These are phyloP conservation scores for Quercus tomentella DNA, from an alignment of 331 rosid species.

Conservation along the genomic window DNA sequence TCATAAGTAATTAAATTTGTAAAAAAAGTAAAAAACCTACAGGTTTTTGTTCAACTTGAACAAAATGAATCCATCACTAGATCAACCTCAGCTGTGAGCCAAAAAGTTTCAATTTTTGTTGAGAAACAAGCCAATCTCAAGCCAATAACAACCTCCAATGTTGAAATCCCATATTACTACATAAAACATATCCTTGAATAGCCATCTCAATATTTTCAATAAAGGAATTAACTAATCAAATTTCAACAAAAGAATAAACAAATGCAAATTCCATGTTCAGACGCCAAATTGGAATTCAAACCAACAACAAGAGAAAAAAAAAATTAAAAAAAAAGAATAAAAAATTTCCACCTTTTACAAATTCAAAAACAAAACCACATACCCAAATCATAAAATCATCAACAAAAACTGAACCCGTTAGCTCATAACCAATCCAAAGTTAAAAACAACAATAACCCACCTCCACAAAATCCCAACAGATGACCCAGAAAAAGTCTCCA, in stretches of 20 bases:
- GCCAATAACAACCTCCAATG: not conserved
- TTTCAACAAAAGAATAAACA: not conserved
- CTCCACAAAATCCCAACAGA: not conserved
- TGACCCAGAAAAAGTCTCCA: not conserved
- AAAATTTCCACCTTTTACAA: not conserved
- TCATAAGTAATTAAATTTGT: not conserved
- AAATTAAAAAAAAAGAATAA: not conserved
- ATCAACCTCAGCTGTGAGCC: not conserved
- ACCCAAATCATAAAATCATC: not conserved
- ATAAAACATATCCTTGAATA: not conserved
- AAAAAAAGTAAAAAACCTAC: not conserved
- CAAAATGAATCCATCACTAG: not conserved
- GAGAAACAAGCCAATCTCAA: not conserved
- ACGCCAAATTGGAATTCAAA: slow-evolving; percentile 18
- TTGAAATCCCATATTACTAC: not conserved
- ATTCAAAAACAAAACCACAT: slow-evolving; percentile 11
- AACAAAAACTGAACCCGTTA: not conserved
- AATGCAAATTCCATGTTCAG: not conserved
- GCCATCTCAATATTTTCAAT: not conserved
- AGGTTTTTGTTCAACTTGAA: not conserved
- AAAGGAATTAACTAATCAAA: not conserved
- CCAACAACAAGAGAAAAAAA: not conserved
- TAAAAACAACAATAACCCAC: not conserved
- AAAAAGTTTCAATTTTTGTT: not conserved
- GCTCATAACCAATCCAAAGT: not conserved